A percentile compares a stretch with the other conserved stretches of the same genome.
Conservation (phyloP, 129 eudicot genomes). For the Solidago caesia region DNA sequence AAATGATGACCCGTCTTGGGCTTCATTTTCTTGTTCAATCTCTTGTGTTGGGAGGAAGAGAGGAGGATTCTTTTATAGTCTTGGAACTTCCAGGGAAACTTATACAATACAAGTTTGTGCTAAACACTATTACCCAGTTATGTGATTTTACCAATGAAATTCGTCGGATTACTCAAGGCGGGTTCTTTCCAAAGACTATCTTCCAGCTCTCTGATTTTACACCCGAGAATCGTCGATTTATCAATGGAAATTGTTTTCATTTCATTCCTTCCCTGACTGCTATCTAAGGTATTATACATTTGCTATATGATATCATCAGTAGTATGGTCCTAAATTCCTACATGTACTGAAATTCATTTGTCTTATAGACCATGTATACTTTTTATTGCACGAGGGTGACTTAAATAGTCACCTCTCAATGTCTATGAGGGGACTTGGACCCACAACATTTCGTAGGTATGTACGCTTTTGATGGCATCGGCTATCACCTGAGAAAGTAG, state of each 20-base stretch:
- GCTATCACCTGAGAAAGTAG: too few relatives aligned
- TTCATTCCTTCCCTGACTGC: conserved; percentile 33
- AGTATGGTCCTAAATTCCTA: too few relatives aligned
- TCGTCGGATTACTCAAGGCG: conserved; percentile 27
- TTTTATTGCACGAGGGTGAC: too few relatives aligned
- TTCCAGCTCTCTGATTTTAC: conserved; percentile 38
- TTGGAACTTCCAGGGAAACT: conserved; percentile 44
- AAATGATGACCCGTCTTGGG: conserved; percentile 33
- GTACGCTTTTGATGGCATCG: too few relatives aligned
- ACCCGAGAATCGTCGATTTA: conserved; percentile 35
- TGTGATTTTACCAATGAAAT: conserved; percentile 29
- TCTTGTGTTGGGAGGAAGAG: conserved; percentile 29
- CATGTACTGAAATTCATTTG: too few relatives aligned
- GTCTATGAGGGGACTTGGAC: too few relatives aligned
- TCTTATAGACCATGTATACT: too few relatives aligned
- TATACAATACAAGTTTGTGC: conserved; percentile 34
- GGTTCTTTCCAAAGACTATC: conserved; percentile 40
- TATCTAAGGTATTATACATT: conserved; percentile 19
- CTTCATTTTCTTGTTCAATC: conserved; percentile 38
- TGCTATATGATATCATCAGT: not conserved
- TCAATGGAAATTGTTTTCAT: conserved; percentile 36
- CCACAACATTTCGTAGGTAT: too few relatives aligned
- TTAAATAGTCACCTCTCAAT: too few relatives aligned
- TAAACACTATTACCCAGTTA: conserved; percentile 26
- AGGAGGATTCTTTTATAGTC: conserved; percentile 41